Conservation (phyloP, 495 filamentous ascomycete genomes). For the Neurospora sp. region DNA sequence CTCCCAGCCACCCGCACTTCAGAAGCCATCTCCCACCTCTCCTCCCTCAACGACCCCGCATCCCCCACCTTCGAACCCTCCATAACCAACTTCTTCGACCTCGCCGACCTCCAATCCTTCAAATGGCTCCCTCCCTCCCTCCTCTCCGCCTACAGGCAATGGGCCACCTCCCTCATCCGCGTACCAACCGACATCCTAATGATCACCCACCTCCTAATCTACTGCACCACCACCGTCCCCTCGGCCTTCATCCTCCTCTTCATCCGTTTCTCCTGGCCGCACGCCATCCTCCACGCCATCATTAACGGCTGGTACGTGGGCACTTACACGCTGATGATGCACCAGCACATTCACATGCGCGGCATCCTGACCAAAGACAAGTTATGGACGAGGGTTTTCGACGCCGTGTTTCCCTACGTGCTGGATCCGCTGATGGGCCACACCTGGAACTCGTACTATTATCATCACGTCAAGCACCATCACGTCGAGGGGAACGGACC, state of each 20-base stretch:
- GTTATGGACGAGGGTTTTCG: background rate
- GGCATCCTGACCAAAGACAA: conserved; percentile 55
- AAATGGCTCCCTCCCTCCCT: background rate
- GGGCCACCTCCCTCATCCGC: conserved; percentile 21
- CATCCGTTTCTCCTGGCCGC: conserved; percentile 52
- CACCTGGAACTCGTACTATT: conserved; percentile 76
- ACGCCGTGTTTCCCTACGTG: conserved; percentile 54
- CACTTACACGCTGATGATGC: conserved; percentile 69
- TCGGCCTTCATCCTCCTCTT: conserved; percentile 51
- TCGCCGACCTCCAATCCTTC: conserved; percentile 10
- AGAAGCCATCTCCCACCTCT: background rate
- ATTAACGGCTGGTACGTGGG: conserved; percentile 57
- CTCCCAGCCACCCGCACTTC: background rate
- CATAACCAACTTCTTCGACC: conserved; percentile 29
- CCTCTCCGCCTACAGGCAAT: conserved; percentile 14
- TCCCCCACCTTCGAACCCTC: conserved; percentile 27
- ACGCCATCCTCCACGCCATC: conserved; percentile 51
- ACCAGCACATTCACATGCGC: conserved; percentile 71
- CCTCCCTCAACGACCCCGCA: conserved; percentile 39
- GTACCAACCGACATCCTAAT: conserved; percentile 46
- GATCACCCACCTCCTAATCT: conserved; percentile 64
- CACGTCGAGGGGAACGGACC: conserved; percentile 77
- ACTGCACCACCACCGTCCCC: conserved; percentile 57
- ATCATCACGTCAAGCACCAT: conserved; percentile 79
- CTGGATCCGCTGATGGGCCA: conserved; percentile 69